Evolutionary conservation across 2,329 filamentous ascomycete species (phyloP).

Genomic region (Colletotrichum cordylinicola): DNA sequence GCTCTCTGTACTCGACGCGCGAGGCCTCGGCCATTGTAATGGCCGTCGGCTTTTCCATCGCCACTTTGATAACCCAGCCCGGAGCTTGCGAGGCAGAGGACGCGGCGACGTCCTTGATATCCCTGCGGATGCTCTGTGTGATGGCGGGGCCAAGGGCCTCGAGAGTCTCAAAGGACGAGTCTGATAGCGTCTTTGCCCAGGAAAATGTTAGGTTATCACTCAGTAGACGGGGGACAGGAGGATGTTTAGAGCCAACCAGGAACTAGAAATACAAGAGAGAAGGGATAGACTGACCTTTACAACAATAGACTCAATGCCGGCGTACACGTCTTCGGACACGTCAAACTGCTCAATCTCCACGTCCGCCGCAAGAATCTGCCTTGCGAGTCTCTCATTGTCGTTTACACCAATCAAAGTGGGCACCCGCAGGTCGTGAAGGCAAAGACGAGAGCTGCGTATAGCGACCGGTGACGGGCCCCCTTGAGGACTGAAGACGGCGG

Average conservation of each 20-base stretch:
- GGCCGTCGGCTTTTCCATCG: conserved; percentile 75
- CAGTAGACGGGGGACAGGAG: not conserved
- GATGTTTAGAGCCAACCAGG: not conserved
- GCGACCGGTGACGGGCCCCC: not conserved
- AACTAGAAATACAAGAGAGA: not conserved
- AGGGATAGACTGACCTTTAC: conserved; percentile 58
- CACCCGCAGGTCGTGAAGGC: conserved; percentile 63
- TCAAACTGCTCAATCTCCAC: conserved; percentile 63
- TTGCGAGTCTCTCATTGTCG: conserved; percentile 68
- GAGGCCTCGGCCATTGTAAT: conserved; percentile 76
- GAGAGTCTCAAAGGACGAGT: conserved; percentile 66
- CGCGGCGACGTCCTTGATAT: conserved; percentile 37
- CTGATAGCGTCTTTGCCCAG: conserved; percentile 53
- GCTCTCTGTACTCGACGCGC: conserved; percentile 57
- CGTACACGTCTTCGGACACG: conserved; percentile 54
- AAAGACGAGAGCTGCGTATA: conserved; percentile 39
- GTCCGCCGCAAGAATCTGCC: conserved; percentile 70
- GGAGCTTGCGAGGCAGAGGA: not conserved
- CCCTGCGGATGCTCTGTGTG: conserved; percentile 49
- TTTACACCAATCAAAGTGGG: conserved; percentile 78
- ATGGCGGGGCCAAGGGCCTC: conserved; percentile 63
- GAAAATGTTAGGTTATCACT: not conserved
- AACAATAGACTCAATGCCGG: conserved; percentile 62
- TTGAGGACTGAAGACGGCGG: conserved; percentile 12
- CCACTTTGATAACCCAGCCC: conserved; percentile 62